These are phyloP conservation scores for Zelopaecilomyces penicillatus DNA, from an alignment of 2,329 filamentous ascomycete species.

Conservation along the genomic window DNA sequence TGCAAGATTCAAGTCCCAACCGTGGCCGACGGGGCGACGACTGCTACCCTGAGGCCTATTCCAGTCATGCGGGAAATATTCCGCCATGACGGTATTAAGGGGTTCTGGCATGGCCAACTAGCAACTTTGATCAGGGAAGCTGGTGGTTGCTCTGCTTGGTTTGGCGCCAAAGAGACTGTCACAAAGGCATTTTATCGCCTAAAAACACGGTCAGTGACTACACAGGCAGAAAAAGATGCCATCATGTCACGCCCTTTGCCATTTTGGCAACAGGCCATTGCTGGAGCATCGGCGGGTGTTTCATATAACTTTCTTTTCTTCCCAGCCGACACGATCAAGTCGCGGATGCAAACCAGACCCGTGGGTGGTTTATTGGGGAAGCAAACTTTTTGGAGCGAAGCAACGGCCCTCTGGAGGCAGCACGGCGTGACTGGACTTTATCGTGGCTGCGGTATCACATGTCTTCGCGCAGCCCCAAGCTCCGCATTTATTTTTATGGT, in stretches of 20 bases:
- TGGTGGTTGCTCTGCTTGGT: constrained; percentile 91
- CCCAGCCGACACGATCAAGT: constrained; percentile 95
- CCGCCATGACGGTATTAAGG: constrained; percentile 68
- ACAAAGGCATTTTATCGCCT: constrained; percentile 59
- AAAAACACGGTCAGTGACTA: constrained; percentile 36
- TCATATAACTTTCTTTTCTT: constrained; percentile 97
- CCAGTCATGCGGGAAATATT: constrained; percentile 72
- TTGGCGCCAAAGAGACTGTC: constrained; percentile 79
- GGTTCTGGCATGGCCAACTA: constrained; percentile 93
- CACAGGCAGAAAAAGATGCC: constrained; percentile 30
- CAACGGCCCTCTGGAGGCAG: constrained; percentile 66
- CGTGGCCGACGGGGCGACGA: constrained; percentile 30
- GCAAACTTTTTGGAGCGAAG: constrained; percentile 65
- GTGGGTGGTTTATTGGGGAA: constrained; percentile 46
- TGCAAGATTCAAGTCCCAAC: constrained; percentile 88
- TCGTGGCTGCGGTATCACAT: constrained; percentile 90
- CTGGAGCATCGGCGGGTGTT: constrained; percentile 82
- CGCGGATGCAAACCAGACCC: constrained; percentile 86
- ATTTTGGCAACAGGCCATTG: constrained; percentile 77
- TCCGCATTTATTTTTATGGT: constrained; percentile 98
- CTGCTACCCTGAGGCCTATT: constrained; percentile 52
- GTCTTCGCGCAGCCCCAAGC: constrained; percentile 77
- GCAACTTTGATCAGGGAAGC: constrained; percentile 92
- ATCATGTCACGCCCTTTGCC: constrained; percentile 51
- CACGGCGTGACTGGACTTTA: constrained; percentile 82